Evolutionary conservation across 164 flowering plant species (phyloP).

Genomic region (Nymphaea colorata): DNA sequence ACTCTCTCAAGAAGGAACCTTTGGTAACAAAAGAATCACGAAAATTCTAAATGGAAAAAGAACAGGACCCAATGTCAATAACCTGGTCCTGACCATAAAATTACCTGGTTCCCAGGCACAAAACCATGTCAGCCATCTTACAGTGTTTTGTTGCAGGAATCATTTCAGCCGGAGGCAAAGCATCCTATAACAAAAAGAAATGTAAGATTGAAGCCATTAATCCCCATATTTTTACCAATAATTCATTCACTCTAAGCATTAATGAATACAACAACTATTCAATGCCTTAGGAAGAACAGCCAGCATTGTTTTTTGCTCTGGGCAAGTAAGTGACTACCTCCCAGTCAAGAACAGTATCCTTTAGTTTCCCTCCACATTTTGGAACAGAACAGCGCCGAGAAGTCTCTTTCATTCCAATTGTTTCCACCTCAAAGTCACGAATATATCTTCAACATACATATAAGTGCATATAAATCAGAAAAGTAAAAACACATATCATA

Average conservation of each 20-base stretch:
- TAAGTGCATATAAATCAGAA: conserved; percentile 2
- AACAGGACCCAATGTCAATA: too few species aligned
- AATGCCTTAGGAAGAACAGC: too few species aligned
- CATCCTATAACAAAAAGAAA: conserved; percentile 38
- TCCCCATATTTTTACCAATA: too few species aligned
- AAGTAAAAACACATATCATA: too few species aligned
- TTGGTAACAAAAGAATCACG: too few species aligned
- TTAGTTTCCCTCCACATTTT: conserved; percentile 62
- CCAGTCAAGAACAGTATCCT: conserved; percentile 98
- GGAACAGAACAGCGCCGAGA: conserved; percentile 58
- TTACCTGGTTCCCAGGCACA: conserved; percentile 96
- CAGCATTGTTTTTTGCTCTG: too few species aligned
- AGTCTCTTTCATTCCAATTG: conserved; percentile 95
- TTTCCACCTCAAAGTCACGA: conserved; percentile 95
- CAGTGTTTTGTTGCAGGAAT: conserved; percentile 81
- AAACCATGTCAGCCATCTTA: conserved; percentile 72
- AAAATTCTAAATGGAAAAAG: too few species aligned
- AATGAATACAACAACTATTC: too few species aligned
- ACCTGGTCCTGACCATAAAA: not conserved
- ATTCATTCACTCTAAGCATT: too few species aligned
- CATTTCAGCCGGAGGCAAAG: conserved; percentile 84
- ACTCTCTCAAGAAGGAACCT: too few species aligned
- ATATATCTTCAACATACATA: conserved; percentile 43
- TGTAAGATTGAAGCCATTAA: too few species aligned
- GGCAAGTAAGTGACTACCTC: conserved; percentile 39